Percentiles rank a stretch among this genome's conserved stretches.
Evolutionary conservation across 2,329 filamentous ascomycete species (phyloP).

Genomic region (Paraphoma sp.): DNA sequence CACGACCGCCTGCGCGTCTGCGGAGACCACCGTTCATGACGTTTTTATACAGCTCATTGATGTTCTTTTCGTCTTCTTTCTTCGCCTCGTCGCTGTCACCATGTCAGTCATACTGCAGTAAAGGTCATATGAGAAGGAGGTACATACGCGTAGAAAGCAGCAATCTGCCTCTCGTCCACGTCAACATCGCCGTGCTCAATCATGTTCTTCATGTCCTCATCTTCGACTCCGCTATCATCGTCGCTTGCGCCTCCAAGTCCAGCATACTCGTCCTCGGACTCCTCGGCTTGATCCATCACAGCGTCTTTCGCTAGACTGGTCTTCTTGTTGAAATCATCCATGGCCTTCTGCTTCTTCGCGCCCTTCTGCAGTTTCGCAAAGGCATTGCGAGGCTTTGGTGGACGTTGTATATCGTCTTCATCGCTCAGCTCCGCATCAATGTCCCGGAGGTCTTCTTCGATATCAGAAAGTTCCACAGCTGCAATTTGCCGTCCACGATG

Average conservation of each 20-base stretch:
- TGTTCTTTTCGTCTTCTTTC: constrained; percentile 80
- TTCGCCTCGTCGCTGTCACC: constrained; percentile 75
- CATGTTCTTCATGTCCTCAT: constrained; percentile 80
- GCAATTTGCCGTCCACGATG: constrained; percentile 53
- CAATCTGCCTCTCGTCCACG: constrained; percentile 80
- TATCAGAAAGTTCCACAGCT: constrained; percentile 52
- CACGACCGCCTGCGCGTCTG: constrained; percentile 71
- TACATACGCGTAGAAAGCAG: constrained; percentile 87
- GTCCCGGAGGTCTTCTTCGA: constrained; percentile 50
- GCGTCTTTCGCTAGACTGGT: constrained; percentile 84
- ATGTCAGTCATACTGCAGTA: constrained; percentile 27
- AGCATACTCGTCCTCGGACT: constrained; percentile 98
- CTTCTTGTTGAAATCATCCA: constrained; percentile 75
- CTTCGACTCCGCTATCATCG: constrained; percentile 79
- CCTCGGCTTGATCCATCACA: constrained; percentile 91
- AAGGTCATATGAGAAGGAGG: not conserved
- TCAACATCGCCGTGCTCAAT: constrained; percentile 82
- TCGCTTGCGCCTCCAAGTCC: constrained; percentile 89
- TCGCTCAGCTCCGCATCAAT: constrained; percentile 26
- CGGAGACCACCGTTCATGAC: constrained; percentile 88
- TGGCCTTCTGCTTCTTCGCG: constrained; percentile 59
- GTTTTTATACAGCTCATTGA: constrained; percentile 91
- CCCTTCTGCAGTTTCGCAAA: constrained; percentile 76
- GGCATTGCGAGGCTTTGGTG: constrained; percentile 57
- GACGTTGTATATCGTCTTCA: constrained; percentile 38